Evolutionary conservation across 345 rosid genomes (phyloP), one percentile per base, ranked within the genome.

Genomic region (Gynandropsis gynandra): DNA sequence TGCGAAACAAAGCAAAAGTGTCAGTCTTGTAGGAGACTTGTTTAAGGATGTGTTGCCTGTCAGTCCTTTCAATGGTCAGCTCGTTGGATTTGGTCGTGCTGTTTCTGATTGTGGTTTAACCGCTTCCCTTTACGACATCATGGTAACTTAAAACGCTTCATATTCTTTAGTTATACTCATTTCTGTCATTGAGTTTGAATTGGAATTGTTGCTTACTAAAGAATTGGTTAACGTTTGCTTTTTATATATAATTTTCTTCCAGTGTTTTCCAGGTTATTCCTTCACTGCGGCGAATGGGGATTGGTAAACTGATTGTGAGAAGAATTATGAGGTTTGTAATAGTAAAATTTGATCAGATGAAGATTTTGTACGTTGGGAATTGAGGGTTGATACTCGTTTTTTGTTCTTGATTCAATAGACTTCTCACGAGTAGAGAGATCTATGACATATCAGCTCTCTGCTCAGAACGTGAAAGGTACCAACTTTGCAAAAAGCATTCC

Each of bases 361-460:
- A 19, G 19, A 5, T 54, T 42, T 33, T 24, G 29, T 24, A 39
- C 42, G 50, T 20, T 9, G 38, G 32, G 48, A 7, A 2, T 58
- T 24, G 20, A 14, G 17, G 29, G 31, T 20, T 50, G 36, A 19
- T 38, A 48, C 10, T 31, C 34, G n/a, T 10, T 47, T 18, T 0
- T 8, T 8, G 50, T 31, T 47, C 56, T 66, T 59, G 47, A 42
- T 40, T 47, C 39, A 62, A 54, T 79, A 81, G 94, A 70, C 72
- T 69, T 50, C 82, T 90, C 52, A 79, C 81, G 35, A 65, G 70
- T 54, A 74, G 68, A 70, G 92, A 74, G 31, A 76, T 87, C 47
- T 82, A 83, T 31, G 98, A 84, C 86, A 87, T 84, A 64, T 73
- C 85, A 33, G 87, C 95, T 48, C 89, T 90, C 46, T 87, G 96